A percentile compares a stretch with the other conserved stretches of the same genome.
Conservation (phyloP, 208 protist species). For the Wallacemonas sp. region DNA sequence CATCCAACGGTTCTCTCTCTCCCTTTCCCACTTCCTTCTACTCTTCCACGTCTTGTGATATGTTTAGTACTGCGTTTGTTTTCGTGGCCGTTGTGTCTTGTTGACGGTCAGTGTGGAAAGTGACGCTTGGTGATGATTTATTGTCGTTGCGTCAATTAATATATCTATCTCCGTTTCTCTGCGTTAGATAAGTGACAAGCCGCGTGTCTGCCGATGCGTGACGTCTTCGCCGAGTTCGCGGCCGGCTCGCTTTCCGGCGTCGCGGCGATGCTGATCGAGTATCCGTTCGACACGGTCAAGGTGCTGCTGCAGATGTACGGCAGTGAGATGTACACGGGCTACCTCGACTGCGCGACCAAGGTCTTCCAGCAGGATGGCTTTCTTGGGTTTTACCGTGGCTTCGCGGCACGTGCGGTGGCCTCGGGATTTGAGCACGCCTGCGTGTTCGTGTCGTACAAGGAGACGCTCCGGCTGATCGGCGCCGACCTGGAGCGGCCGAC, state of each 20-base stretch:
- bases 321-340: slow-evolving; percentile 45
- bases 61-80: too few relatives aligned
- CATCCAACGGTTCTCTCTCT: too few relatives aligned
- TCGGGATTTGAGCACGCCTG: slow-evolving; percentile 79
- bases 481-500: slow-evolving; percentile 47
- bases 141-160: too few relatives aligned
- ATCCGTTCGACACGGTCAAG: slow-evolving; percentile 92
- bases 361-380: slow-evolving; percentile 63
- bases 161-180: too few relatives aligned
- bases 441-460: slow-evolving; percentile 82
- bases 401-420: slow-evolving; percentile 60
- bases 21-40: background rate
- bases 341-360: slow-evolving; percentile 48
- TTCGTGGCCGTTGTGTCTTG: too few relatives aligned
- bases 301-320: slow-evolving; percentile 76
- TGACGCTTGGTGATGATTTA: too few relatives aligned
- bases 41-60: background rate
- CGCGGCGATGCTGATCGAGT: slow-evolving; percentile 75
- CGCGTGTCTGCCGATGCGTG: too few relatives aligned
- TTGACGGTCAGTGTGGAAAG: too few relatives aligned
- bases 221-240: slow-evolving; percentile 48
- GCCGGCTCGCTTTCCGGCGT: slow-evolving; percentile 69
- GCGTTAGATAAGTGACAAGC: too few relatives aligned
- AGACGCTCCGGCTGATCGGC: slow-evolving; percentile 47
- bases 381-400: slow-evolving; percentile 77